Conservation (phyloP, 169 alveolate genomes). For the Eimeria sp. region DNA sequence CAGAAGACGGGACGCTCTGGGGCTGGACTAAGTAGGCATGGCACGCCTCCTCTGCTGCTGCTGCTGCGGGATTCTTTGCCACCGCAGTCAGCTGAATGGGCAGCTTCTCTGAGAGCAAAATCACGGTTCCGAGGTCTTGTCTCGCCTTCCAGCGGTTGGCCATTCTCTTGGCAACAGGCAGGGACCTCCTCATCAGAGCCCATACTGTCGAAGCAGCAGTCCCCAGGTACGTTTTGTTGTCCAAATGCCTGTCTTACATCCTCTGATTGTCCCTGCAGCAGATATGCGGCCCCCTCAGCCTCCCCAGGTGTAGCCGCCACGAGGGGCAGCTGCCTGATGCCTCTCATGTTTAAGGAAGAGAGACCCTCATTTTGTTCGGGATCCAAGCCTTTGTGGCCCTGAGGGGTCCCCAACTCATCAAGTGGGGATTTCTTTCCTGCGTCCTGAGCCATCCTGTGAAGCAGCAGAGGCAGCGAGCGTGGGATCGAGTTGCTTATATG, state of each 20-base stretch:
- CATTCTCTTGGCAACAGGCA: neutral
- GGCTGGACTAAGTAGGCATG: neutral
- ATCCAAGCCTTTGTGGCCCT: neutral
- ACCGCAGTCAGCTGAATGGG: slow-evolving; percentile 14
- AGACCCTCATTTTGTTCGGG: neutral
- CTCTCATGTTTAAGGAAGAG: neutral
- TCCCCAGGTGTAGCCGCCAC: neutral
- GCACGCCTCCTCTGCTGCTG: slow-evolving; percentile 26
- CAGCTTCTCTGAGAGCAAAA: neutral
- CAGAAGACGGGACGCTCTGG: slow-evolving; percentile 43
- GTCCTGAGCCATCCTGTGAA: slow-evolving; percentile 32
- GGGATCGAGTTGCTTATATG: slow-evolving; percentile 58
- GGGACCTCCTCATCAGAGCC: neutral
- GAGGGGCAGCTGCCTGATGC: neutral
- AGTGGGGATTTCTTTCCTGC: neutral
- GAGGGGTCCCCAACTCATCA: neutral
- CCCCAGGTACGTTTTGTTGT: neutral
- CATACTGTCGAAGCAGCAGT: neutral
- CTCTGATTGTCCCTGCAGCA: neutral
- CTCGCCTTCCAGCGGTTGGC: neutral
- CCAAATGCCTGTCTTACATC: neutral
- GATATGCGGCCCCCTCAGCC: neutral
- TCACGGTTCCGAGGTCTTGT: neutral
- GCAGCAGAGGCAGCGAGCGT: slow-evolving; percentile 72
- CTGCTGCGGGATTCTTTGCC: slow-evolving; percentile 52